Conservation (phyloP, 768 basidiomycete genomes). For the Podaxis pistillaris region DNA sequence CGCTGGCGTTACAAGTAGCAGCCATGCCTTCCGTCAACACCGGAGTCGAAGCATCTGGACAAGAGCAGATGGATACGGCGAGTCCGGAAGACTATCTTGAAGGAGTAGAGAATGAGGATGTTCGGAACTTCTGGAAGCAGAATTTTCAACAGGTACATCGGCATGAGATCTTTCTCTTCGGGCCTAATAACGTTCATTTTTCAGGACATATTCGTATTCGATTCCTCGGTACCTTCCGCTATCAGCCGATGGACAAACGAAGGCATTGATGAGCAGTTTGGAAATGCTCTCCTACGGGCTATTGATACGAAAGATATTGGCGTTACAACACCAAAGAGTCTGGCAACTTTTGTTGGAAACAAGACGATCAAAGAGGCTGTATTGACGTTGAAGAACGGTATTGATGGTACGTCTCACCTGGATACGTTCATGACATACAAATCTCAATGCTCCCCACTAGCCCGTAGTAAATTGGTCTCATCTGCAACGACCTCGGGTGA, state of each 20-base stretch:
- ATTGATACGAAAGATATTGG: conserved; percentile 24
- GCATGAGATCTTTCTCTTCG: background rate
- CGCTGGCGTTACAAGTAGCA: conserved; percentile 5
- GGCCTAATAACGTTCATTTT: background rate
- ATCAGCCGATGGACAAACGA: conserved; percentile 16
- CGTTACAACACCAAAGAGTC: conserved; percentile 20
- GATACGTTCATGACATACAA: background rate
- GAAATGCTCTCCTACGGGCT: conserved; percentile 13
- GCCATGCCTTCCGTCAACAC: conserved; percentile 17
- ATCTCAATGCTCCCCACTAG: background rate
- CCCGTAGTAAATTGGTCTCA: background rate
- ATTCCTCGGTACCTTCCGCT: conserved; percentile 11
- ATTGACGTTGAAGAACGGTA: background rate
- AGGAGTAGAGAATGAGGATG: conserved; percentile 14
- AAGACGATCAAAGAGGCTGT: conserved; percentile 17
- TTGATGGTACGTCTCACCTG: background rate
- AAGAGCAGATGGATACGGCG: conserved; percentile 5
- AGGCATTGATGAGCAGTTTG: conserved; percentile 16
- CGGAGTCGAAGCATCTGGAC: conserved; percentile 14
- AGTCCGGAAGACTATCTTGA: background rate
- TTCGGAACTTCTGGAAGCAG: conserved; percentile 23
- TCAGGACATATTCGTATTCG: background rate
- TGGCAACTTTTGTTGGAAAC: conserved; percentile 19
- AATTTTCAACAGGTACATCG: conserved; percentile 24
- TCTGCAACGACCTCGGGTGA: background rate